These are phyloP conservation scores for Plenodomus tracheiphilus DNA, from an alignment of 2,329 filamentous ascomycete species.

Conservation along the genomic window DNA sequence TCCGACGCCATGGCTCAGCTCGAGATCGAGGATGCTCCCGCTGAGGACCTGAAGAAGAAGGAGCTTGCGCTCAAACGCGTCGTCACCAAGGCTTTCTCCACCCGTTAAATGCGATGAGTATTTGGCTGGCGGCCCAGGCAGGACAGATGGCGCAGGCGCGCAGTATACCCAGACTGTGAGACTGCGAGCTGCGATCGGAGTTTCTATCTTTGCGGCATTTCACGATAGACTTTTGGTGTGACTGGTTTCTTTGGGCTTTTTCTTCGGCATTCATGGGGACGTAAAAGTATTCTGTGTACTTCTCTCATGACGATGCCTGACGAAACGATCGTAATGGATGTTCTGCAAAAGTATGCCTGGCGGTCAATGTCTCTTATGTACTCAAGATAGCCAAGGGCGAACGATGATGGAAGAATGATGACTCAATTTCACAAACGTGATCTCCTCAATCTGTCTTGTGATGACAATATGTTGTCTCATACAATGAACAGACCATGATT, in stretches of 20 bases:
- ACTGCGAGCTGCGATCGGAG: slow-evolving; percentile 32
- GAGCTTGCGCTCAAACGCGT: slow-evolving; percentile 96
- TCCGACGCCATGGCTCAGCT: slow-evolving; percentile 97
- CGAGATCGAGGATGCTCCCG: slow-evolving; percentile 87
- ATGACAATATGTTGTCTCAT: not conserved
- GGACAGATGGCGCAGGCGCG: slow-evolving; percentile 27
- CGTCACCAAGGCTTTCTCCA: slow-evolving; percentile 97
- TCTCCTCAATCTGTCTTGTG: not conserved
- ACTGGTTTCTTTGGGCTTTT: slow-evolving; percentile 33
- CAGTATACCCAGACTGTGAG: slow-evolving; percentile 35
- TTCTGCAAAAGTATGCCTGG: slow-evolving; percentile 27
- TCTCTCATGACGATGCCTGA: slow-evolving; percentile 34
- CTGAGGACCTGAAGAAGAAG: slow-evolving; percentile 99
- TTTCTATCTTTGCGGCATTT: slow-evolving; percentile 37
- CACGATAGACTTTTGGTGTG: slow-evolving; percentile 41
- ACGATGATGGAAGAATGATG: slow-evolving; percentile 9
- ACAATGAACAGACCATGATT: no score
- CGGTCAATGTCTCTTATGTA: slow-evolving; percentile 24
- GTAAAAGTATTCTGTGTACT: slow-evolving; percentile 33
- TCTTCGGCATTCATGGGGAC: slow-evolving; percentile 27
- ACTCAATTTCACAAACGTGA: not conserved
- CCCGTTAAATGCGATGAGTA: slow-evolving; percentile 62
- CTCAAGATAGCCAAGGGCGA: slow-evolving; percentile 9
- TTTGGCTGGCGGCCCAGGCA: slow-evolving; percentile 13
- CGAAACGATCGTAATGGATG: slow-evolving; percentile 30